A percentile compares a stretch with the other conserved stretches of the same genome.
Conservation (phyloP, 2,329 filamentous ascomycete genomes). For the Penicillium sp. region DNA sequence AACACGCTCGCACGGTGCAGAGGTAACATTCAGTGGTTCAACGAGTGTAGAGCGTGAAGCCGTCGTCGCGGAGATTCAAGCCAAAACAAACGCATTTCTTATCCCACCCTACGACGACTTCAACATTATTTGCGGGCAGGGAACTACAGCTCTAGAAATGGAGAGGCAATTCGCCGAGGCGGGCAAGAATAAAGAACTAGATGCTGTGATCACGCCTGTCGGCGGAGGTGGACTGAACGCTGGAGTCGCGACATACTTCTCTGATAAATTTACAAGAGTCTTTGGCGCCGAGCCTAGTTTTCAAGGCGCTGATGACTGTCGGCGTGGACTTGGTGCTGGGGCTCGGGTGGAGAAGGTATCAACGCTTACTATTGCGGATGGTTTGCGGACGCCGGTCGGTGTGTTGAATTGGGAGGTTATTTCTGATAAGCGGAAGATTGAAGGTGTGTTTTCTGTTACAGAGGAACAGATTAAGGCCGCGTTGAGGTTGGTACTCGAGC, state of each 20-base stretch:
- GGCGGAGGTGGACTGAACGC: constrained; percentile 87
- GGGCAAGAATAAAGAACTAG: constrained; percentile 48
- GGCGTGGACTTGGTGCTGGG: constrained; percentile 66
- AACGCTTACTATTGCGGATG: constrained; percentile 83
- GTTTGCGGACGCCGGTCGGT: constrained; percentile 80
- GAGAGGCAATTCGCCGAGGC: constrained; percentile 67
- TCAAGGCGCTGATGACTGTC: constrained; percentile 80
- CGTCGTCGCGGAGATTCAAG: constrained; percentile 67
- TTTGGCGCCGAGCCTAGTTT: constrained; percentile 86
- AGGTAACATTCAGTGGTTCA: constrained; percentile 77
- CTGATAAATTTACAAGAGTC: constrained; percentile 70
- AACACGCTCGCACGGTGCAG: constrained; percentile 74
- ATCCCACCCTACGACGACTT: constrained; percentile 92
- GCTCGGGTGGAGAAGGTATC: constrained; percentile 67
- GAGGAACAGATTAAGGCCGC: constrained; percentile 80
- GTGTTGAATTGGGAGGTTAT: constrained; percentile 74
- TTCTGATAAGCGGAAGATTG: constrained; percentile 67
- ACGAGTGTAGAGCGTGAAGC: constrained; percentile 80
- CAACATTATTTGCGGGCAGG: constrained; percentile 88
- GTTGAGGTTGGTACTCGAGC: constrained; percentile 76
- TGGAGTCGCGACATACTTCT: constrained; percentile 72
- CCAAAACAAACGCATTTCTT: constrained; percentile 71
- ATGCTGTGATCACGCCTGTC: constrained; percentile 78
- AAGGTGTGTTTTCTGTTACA: constrained; percentile 69
- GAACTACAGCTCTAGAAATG: constrained; percentile 83